Base-by-base conservation (phyloP, 139 green algal species). In the Ettlia oleoabundans region DNA sequence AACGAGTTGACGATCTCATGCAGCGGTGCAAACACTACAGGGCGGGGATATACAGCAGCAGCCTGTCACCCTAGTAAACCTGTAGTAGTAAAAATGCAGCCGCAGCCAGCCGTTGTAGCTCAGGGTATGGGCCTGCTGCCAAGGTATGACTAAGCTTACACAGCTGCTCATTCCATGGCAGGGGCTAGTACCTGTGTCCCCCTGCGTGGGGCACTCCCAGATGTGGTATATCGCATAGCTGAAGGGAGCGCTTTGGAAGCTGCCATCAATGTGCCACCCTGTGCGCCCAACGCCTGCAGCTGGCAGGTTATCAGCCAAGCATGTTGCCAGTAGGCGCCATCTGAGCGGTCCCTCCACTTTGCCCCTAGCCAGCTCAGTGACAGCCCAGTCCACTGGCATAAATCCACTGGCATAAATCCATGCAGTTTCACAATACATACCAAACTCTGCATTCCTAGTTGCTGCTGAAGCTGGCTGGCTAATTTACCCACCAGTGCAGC, bases 231-330 rank as follows among this genome's bases (percentile, higher is more conserved):
- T 74, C 6, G 83, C 79, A 30, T 91, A 32, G 37, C 19, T n/a
- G 72, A 91, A 92, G n/a, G 88, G 88, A 18, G 64, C 58, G 6
- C 41, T 26, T 85, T 88, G 81, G 72, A 92, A 92, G 53, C 32
- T 74, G 38, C 88, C 88, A 65, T 92, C 88, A 1, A 92, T 85
- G 68, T 92, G 88, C 87, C 85, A 92, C 0, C 88, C 88, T 21
- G 86, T 92, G 18, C 88, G 80, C 9, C 88, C 88, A 24, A 92
- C 88, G 19, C 86, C 86, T 85, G 80, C 55, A 42, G 18, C 47
- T 41, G 18, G 28, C 1, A 38, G 4, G 67, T 26, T 52, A 24
- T 18, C 35, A 33, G 37, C 8, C 18, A 10, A 6, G 32, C 4
- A n/a, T 30, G n/a, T n/a, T n/a, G n/a, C n/a, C n/a, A n/a, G n/a